Conservation (phyloP, 352 stramenopile genomes). For the Globisporangium emineosum region DNA sequence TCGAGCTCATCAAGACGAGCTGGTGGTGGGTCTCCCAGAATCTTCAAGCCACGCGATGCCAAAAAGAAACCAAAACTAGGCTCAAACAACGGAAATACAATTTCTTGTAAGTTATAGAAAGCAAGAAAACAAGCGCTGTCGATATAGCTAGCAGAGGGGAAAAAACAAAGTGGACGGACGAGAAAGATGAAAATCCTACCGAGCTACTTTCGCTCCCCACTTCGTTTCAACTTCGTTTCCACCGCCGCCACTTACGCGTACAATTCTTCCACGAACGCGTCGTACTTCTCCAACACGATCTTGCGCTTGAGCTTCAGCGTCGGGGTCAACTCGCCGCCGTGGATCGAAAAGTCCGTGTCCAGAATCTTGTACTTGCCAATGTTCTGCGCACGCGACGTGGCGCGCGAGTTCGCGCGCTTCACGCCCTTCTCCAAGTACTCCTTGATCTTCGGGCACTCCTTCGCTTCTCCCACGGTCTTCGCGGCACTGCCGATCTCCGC, state of each 20-base stretch:
- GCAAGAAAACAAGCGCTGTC: neutral
- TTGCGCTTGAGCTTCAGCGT: constrained; percentile 96
- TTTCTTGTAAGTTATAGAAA: constrained; percentile 5
- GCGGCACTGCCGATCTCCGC: constrained; percentile 62
- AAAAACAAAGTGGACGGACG: neutral
- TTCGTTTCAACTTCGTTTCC: neutral
- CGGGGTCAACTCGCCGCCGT: constrained; percentile 91
- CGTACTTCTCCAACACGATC: constrained; percentile 92
- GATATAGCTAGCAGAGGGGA: neutral
- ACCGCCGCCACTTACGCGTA: constrained; percentile 60
- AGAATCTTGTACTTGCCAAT: constrained; percentile 88
- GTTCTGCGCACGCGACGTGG: constrained; percentile 81
- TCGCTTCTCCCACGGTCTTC: constrained; percentile 69
- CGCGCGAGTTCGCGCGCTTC: constrained; percentile 71
- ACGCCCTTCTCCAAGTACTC: constrained; percentile 68
- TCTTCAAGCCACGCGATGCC: no score
- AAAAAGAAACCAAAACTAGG: neutral
- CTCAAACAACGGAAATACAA: constrained; percentile 3
- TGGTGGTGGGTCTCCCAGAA: neutral
- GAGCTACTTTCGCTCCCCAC: neutral
- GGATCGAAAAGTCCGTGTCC: constrained; percentile 89
- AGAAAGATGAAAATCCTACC: constrained; percentile 1
- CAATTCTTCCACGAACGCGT: constrained; percentile 82
- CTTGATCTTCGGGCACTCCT: constrained; percentile 72
- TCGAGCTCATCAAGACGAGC: neutral